Percentiles rank a stretch among this genome's conserved stretches.
These are phyloP conservation scores for Xylariaceae sp. DNA, from an alignment of 2,329 filamentous ascomycete species.

Conservation along the genomic window DNA sequence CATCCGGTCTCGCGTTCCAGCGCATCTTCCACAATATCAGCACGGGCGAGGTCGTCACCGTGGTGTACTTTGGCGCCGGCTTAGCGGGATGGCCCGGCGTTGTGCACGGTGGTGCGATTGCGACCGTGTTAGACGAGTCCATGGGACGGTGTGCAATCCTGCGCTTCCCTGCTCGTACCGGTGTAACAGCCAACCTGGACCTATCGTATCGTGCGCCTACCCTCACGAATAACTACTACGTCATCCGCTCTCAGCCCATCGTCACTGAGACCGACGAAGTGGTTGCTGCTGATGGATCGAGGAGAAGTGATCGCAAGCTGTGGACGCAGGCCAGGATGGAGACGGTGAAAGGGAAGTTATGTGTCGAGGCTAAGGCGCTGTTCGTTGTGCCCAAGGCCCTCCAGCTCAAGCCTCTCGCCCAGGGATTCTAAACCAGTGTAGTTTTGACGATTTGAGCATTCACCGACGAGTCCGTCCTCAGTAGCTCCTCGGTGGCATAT, in stretches of 20 bases:
- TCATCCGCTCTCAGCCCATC: conserved; percentile 50
- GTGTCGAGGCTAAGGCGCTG: conserved; percentile 54
- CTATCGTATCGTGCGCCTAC: conserved; percentile 62
- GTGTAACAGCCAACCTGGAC: conserved; percentile 54
- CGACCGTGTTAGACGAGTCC: conserved; percentile 66
- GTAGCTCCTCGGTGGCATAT: too few relatives aligned
- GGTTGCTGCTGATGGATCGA: conserved; percentile 16
- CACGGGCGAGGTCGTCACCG: conserved; percentile 54
- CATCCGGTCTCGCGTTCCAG: conserved; percentile 47
- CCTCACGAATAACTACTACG: conserved; percentile 58
- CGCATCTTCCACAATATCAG: conserved; percentile 59
- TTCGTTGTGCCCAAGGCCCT: conserved; percentile 56
- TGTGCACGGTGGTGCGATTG: conserved; percentile 67
- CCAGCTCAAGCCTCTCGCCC: conserved; percentile 35
- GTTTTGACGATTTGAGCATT: background rate
- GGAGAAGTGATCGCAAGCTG: conserved; percentile 43
- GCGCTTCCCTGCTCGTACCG: conserved; percentile 43
- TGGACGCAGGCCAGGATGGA: conserved; percentile 54
- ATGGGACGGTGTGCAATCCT: conserved; percentile 59
- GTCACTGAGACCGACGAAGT: conserved; percentile 24
- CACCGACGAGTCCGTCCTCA: too few relatives aligned
- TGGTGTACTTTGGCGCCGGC: conserved; percentile 66
- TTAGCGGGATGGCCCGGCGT: conserved; percentile 67
- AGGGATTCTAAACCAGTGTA: conserved; percentile 33
- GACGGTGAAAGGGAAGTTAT: conserved; percentile 50